Evolutionary conservation across 352 stramenopile genomes (phyloP).

Genomic region (Phytophthora agathidicida): DNA sequence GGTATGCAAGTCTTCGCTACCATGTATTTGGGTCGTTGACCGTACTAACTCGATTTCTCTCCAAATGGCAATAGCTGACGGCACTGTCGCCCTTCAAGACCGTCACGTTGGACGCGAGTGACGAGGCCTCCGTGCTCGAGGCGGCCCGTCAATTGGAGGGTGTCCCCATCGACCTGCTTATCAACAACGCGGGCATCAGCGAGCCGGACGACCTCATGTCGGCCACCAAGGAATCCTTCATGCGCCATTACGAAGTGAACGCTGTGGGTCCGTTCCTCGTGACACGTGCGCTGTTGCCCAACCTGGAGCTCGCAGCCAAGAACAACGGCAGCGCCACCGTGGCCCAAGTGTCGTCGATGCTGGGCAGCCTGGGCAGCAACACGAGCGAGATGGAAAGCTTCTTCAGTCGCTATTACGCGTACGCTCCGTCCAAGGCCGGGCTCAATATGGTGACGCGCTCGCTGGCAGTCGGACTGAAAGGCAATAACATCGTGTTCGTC

Average conservation of each 20-base stretch:
- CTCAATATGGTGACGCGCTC: conserved; percentile 74
- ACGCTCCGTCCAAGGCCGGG: conserved; percentile 63
- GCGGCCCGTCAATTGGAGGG: conserved; percentile 42
- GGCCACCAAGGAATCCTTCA: conserved; percentile 40
- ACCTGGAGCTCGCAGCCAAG: no score
- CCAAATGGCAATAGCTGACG: conserved; percentile 5
- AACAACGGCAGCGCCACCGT: no score
- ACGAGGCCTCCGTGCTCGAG: conserved; percentile 43
- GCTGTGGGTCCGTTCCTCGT: no score
- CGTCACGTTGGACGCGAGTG: conserved; percentile 42
- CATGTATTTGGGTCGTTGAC: no score
- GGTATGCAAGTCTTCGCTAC: no score
- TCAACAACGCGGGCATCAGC: conserved; percentile 63
- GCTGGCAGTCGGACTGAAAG: no score
- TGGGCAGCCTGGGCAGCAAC: conserved; percentile 57
- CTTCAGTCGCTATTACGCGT: conserved; percentile 47
- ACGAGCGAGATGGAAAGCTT: conserved; percentile 5
- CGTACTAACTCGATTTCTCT: no score
- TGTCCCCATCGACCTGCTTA: conserved; percentile 54
- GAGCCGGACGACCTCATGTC: conserved; percentile 23
- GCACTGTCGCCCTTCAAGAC: conserved; percentile 40
- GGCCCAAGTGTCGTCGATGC: no score
- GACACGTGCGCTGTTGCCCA: no score
- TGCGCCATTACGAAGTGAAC: conserved; percentile 64
- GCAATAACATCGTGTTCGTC: no score